phyloP scores from a whole-genome alignment of 2,329 filamentous ascomycete genomes.

The Fusarium sterilihyphosum region DNA sequence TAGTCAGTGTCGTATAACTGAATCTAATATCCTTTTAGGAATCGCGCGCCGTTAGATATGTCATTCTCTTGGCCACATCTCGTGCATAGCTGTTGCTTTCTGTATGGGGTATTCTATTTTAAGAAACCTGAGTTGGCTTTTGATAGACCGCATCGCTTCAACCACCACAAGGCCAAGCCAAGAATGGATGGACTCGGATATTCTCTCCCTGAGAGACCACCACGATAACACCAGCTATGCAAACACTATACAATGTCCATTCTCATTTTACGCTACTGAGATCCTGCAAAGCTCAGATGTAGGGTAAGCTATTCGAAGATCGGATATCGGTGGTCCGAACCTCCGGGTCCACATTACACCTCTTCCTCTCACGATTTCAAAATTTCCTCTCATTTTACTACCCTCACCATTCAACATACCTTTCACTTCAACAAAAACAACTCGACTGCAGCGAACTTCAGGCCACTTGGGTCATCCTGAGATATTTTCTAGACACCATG shows the following conservation, averaged over 20 bases:
- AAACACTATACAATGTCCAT: too few relatives aligned
- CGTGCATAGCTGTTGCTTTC: background rate
- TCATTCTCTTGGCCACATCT: background rate
- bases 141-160: background rate
- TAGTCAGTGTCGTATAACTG: background rate
- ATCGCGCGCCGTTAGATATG: background rate
- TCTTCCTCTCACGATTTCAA: background rate
- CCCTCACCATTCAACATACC: background rate
- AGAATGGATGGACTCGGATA: background rate
- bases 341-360: slow-evolving; percentile 16
- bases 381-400: background rate
- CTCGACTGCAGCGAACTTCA: background rate
- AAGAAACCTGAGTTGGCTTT: background rate
- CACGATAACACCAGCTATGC: background rate
- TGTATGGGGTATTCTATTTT: background rate
- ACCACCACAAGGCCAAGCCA: background rate
- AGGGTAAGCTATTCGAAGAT: background rate
- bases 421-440: background rate
- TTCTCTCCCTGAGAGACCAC: background rate
- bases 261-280: background rate
- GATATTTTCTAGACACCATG: background rate
- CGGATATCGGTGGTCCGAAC: slow-evolving; percentile 16
- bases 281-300: background rate
- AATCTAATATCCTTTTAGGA: background rate
- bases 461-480: too few relatives aligned